These are phyloP conservation scores for Vaucheria bursata DNA, from an alignment of 352 stramenopile genomes.

Conservation along the genomic window DNA sequence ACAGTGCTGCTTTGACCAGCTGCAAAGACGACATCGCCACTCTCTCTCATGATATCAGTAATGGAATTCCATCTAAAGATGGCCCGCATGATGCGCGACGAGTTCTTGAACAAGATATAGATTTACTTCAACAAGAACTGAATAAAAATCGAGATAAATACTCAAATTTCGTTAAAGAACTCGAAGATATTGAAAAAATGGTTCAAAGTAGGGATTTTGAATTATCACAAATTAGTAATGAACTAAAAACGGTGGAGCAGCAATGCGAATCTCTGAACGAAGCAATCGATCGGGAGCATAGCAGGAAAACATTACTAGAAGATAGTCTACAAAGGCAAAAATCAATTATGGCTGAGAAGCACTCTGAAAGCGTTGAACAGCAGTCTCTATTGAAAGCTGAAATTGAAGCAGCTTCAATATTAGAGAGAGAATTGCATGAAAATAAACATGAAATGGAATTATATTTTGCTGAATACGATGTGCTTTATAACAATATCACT, in stretches of 20 bases:
- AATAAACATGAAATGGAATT: constrained; percentile 43
- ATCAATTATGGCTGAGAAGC: background rate
- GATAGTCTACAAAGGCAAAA: background rate
- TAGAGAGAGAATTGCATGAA: constrained; percentile 33
- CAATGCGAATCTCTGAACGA: background rate
- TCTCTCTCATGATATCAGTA: background rate
- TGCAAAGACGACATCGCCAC: background rate
- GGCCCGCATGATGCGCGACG: background rate
- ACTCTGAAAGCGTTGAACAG: background rate
- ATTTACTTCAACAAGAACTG: background rate
- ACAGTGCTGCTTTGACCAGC: background rate
- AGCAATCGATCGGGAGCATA: background rate
- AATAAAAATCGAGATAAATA: background rate
- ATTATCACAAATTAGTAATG: background rate
- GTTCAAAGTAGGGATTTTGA: background rate
- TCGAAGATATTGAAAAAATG: background rate
- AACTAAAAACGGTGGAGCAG: background rate
- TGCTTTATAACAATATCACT: constrained; percentile 34
- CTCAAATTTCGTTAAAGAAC: background rate
- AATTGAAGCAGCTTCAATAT: background rate
- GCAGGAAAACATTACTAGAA: background rate
- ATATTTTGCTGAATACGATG: constrained; percentile 41
- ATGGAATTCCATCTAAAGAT: background rate
- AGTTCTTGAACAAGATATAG: background rate
- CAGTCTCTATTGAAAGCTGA: background rate